Percentiles rank a stretch among this genome's conserved stretches.
These are phyloP conservation scores for Eucalyptus marginata DNA, from an alignment of 345 rosid genomes.

Conservation along the genomic window DNA sequence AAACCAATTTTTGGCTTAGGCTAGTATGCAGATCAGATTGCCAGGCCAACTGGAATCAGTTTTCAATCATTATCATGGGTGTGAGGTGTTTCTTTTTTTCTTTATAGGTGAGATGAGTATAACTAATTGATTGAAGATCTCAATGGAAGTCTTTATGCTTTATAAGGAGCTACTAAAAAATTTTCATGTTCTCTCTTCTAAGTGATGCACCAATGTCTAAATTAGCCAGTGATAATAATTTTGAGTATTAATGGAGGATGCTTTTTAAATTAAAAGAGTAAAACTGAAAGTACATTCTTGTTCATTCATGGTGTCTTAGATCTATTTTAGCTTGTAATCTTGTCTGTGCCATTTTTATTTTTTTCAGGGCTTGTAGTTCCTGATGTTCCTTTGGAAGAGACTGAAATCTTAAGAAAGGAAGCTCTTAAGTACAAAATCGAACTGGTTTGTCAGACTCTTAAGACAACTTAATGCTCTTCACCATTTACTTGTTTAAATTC, in stretches of 20 bases:
- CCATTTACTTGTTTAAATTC: neutral
- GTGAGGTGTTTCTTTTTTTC: neutral
- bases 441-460: conserved; percentile 28
- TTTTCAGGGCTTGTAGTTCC: conserved; percentile 88
- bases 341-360: neutral
- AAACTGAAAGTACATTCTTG: neutral
- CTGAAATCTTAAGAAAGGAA: conserved; percentile 61
- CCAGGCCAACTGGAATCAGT: neutral
- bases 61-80: neutral
- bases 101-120: neutral
- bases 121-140: neutral
- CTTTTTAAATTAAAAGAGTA: neutral
- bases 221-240: neutral
- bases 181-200: neutral
- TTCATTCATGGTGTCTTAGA: neutral
- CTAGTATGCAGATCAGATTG: neutral
- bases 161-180: neutral
- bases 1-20: neutral
- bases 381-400: conserved; percentile 95
- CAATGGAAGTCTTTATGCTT: neutral
- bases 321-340: neutral
- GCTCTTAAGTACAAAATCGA: conserved; percentile 69
- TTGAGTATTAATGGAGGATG: neutral
- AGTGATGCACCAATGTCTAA: neutral
- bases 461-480: neutral